phyloP scores from a whole-genome alignment of 192 early-diverging fungal species.

The Thamnidium elegans region DNA sequence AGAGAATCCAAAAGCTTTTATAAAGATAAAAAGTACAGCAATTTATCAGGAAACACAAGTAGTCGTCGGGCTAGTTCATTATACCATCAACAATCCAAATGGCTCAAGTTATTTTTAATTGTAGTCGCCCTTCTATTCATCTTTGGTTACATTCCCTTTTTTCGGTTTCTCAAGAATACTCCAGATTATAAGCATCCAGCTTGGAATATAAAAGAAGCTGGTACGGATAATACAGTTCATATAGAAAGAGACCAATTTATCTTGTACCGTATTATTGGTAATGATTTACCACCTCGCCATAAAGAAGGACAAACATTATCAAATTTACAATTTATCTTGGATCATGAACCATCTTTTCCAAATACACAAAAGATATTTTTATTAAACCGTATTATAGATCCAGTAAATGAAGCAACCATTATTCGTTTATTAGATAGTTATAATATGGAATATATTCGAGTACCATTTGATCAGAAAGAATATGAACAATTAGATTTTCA shows the following conservation, averaged over 20 bases:
- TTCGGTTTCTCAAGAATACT: neutral
- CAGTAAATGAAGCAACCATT: conserved; percentile 50
- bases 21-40: conserved; percentile 20
- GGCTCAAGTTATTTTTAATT: conserved; percentile 19
- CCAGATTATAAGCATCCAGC: neutral
- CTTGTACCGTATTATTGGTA: conserved; percentile 57
- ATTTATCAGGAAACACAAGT: neutral
- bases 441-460: conserved; percentile 51
- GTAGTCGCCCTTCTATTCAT: conserved; percentile 1
- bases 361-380: conserved; percentile 58
- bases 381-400: conserved; percentile 60
- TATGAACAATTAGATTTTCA: conserved; percentile 56
- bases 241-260: conserved; percentile 38
- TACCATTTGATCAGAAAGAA: conserved; percentile 53
- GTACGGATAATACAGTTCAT: neutral
- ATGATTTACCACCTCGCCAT: conserved; percentile 62
- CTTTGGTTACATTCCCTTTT: conserved; percentile 16
- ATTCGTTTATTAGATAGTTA: conserved; percentile 50
- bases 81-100: conserved; percentile 4
- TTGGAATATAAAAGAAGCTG: neutral
- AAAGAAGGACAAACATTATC: conserved; percentile 58
- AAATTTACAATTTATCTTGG: conserved; percentile 57
- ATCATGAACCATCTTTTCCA: conserved; percentile 56
- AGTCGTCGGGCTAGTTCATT: neutral
- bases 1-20: conserved; percentile 11